phyloP scores from a whole-genome alignment of 2,329 filamentous ascomycete genomes.

The Cercospora citrullina region DNA sequence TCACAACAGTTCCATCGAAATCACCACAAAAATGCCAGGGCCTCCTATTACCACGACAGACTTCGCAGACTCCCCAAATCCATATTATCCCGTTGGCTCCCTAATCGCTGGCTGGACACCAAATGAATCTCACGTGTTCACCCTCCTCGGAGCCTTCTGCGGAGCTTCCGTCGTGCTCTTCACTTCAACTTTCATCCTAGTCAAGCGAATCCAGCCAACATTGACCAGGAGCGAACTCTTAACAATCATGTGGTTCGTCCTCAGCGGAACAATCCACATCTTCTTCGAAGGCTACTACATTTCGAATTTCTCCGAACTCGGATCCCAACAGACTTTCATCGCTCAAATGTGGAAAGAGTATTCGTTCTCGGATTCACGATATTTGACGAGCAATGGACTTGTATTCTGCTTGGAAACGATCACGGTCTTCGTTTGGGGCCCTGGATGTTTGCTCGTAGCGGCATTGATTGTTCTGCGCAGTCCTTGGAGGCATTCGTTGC shows the following conservation, averaged over 20 bases:
- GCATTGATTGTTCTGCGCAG: constrained; percentile 55
- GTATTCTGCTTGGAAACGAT: constrained; percentile 85
- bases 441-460: constrained; percentile 59
- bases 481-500: constrained; percentile 59
- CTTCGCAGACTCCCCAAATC: constrained; percentile 45
- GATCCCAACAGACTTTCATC: constrained; percentile 68
- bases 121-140: constrained; percentile 62
- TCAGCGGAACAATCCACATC: constrained; percentile 72
- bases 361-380: constrained; percentile 80
- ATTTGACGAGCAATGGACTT: constrained; percentile 77
- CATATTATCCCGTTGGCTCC: constrained; percentile 69
- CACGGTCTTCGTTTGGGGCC: constrained; percentile 71
- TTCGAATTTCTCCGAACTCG: constrained; percentile 65
- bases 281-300: constrained; percentile 87
- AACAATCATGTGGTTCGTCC: constrained; percentile 71
- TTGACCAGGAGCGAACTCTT: constrained; percentile 57
- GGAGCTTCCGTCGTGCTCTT: constrained; percentile 60
- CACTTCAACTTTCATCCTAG: constrained; percentile 54
- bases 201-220: constrained; percentile 55
- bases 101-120: constrained; percentile 63
- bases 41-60: not conserved
- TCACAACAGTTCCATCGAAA: not conserved
- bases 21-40: not conserved
- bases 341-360: constrained; percentile 95
- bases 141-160: constrained; percentile 62